Evolutionary conservation across 2,329 filamentous ascomycete species (phyloP), one percentile per base, ranked within the genome.

Genomic region (Verticillium isaacii): DNA sequence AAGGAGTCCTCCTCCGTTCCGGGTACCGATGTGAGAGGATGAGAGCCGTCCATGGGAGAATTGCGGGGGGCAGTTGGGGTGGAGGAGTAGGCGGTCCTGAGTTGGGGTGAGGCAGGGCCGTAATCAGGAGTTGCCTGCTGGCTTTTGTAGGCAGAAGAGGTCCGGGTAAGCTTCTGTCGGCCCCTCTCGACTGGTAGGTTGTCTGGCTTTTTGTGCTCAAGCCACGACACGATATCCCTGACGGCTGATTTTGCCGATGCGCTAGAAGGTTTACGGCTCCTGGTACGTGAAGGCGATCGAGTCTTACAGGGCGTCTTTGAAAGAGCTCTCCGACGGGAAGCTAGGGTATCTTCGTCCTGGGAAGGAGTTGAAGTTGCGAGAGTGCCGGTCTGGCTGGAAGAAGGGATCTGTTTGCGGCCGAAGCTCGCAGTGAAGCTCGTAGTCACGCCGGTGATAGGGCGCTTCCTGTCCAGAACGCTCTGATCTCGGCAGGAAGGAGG

Each of bases 391-490:
- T 15, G n/a, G 39, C 2, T n/a, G 8, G 39, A n/a, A n/a, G 39
- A 25, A n/a, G 45, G 12, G 19, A 19, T 14, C 19, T 52, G 45
- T 29, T 29, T 52, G 45, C 63, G 64, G 17, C 61, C 59, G 23
- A 65, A 45, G 19, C 57, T 62, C n/a, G 64, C 55, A 41, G 64
- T 63, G 59, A 65, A 65, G 32, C 61, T 60, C 17, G 61, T 63
- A 11, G 59, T 58, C 2, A 63, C 61, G 19, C 39, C 57, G n/a
- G 59, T 56, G 23, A 65, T 32, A 9, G 64, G 64, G 15, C 61
- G 62, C 50, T 65, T 66, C 41, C 59, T 60, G 29, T 66, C 58
- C 6, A 66, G 60, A 12, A 65, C 36, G n/a, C 64, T 58, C 19
- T 60, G 45, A 54, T 61, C 54, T 7, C 37, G 37, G 37, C 6